A percentile compares a stretch with the other conserved stretches of the same genome.
Conservation (phyloP, 257 asterid genomes). For the Thymus mandschuricus region DNA sequence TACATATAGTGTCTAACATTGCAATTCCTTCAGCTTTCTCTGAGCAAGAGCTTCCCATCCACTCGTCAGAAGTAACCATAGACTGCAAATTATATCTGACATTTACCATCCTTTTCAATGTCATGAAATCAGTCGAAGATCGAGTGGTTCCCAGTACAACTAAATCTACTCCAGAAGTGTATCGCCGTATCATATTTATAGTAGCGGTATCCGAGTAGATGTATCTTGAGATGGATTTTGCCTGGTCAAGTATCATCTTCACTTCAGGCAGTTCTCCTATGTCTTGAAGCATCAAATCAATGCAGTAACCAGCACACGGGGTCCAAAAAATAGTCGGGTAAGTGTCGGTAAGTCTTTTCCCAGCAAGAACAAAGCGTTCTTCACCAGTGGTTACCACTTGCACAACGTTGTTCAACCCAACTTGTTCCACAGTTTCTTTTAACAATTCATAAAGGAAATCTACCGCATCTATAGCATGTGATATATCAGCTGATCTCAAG, state of each 20-base stretch:
- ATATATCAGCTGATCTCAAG: slow-evolving; percentile 71
- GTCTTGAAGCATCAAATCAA: slow-evolving; percentile 83
- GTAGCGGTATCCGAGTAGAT: slow-evolving; percentile 58
- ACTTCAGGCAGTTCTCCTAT: slow-evolving; percentile 61
- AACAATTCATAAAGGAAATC: slow-evolving; percentile 65
- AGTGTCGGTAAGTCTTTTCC: slow-evolving; percentile 63
- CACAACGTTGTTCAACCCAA: slow-evolving; percentile 71
- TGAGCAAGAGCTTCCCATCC: slow-evolving; percentile 76
- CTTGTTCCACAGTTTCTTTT: slow-evolving; percentile 79
- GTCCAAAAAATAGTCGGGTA: slow-evolving; percentile 82
- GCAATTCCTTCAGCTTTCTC: slow-evolving; percentile 65
- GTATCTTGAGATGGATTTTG: slow-evolving; percentile 74
- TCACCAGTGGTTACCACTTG: slow-evolving; percentile 78
- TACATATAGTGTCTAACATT: slow-evolving; percentile 49
- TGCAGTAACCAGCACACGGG: slow-evolving; percentile 81
- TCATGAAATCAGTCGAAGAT: slow-evolving; percentile 67
- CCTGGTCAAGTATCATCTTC: slow-evolving; percentile 63
- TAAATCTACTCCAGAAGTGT: slow-evolving; percentile 81
- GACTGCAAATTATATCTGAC: slow-evolving; percentile 71
- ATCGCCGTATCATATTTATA: slow-evolving; percentile 75
- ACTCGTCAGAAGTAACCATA: slow-evolving; percentile 87
- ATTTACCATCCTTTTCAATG: slow-evolving; percentile 72
- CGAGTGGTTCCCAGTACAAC: slow-evolving; percentile 64
- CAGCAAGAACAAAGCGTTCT: slow-evolving; percentile 67
- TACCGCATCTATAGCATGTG: slow-evolving; percentile 50